phyloP scores from a whole-genome alignment of 2,329 filamentous ascomycete genomes.

The Zasmidium cellare region DNA sequence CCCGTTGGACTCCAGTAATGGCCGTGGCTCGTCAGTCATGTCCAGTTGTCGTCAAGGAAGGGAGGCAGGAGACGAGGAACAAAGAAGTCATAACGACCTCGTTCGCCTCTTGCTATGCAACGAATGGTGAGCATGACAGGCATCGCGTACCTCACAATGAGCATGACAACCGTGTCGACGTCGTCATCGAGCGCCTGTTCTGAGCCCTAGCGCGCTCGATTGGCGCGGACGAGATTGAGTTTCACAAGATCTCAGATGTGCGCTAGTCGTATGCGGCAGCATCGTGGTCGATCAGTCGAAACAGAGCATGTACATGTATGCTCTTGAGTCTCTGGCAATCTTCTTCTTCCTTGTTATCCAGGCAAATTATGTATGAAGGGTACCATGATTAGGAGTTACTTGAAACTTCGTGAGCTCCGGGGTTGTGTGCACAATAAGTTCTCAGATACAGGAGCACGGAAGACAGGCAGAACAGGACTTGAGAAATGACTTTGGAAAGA shows the following conservation, averaged over 20 bases:
- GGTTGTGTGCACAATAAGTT: no score
- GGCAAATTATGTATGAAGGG: no score
- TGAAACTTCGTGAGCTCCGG: no score
- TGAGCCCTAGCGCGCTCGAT: not conserved
- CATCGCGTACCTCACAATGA: not conserved
- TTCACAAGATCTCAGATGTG: not conserved
- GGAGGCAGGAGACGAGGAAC: not conserved
- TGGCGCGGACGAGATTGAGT: not conserved
- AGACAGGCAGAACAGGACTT: no score
- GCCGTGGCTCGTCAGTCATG: conserved; percentile 28
- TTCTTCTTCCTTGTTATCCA: no score
- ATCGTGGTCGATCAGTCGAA: not conserved
- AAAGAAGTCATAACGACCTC: conserved; percentile 1
- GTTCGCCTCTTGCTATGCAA: not conserved
- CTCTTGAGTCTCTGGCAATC: no score
- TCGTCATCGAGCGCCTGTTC: conserved; percentile 5
- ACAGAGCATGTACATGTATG: no score
- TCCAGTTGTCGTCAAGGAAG: conserved; percentile 2
- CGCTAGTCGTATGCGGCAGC: not conserved
- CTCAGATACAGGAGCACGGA: no score
- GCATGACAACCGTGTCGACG: conserved; percentile 1
- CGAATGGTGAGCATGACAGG: no score
- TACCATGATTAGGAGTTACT: no score
- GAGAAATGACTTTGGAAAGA: no score
- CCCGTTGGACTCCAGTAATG: conserved; percentile 27